Conservation (phyloP, 805 yeast species). For the Lachancea sp. region DNA sequence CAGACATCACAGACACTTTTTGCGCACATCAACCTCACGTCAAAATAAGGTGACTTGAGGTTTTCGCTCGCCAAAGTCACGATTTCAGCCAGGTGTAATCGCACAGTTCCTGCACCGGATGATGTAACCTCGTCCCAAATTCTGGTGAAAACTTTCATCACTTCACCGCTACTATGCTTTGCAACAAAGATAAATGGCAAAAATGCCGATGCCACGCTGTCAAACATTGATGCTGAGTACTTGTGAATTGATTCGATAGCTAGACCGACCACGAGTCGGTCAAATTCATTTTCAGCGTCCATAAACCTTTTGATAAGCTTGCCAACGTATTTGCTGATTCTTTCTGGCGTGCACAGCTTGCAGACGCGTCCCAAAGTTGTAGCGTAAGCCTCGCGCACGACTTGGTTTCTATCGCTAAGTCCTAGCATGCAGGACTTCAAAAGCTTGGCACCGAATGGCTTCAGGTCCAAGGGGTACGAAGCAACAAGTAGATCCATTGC, state of each 20-base stretch:
- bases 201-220: conserved; percentile 52
- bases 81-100: conserved; percentile 66
- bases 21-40: conserved; percentile 64
- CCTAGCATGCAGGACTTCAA: conserved; percentile 53
- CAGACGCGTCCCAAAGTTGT: conserved; percentile 73
- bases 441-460: conserved; percentile 56
- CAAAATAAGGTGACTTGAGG: conserved; percentile 53
- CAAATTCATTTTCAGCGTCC: conserved; percentile 39
- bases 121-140: conserved; percentile 77
- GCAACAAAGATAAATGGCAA: conserved; percentile 79
- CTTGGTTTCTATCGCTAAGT: conserved; percentile 60
- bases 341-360: conserved; percentile 49
- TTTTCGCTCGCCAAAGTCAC: conserved; percentile 43
- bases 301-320: conserved; percentile 53
- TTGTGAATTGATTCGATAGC: conserved; percentile 62
- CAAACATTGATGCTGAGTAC: conserved; percentile 63
- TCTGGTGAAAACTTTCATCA: conserved; percentile 44
- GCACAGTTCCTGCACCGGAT: conserved; percentile 65
- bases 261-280: conserved; percentile 47
- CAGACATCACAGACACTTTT: conserved; percentile 56
- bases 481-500: conserved; percentile 60
- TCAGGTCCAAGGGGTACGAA: conserved; percentile 42
- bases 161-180: conserved; percentile 53
- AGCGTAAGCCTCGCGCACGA: conserved; percentile 72
- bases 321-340: conserved; percentile 48